These are phyloP conservation scores for Neohortaea acidophila DNA, from an alignment of 495 filamentous ascomycete genomes.

Conservation along the genomic window DNA sequence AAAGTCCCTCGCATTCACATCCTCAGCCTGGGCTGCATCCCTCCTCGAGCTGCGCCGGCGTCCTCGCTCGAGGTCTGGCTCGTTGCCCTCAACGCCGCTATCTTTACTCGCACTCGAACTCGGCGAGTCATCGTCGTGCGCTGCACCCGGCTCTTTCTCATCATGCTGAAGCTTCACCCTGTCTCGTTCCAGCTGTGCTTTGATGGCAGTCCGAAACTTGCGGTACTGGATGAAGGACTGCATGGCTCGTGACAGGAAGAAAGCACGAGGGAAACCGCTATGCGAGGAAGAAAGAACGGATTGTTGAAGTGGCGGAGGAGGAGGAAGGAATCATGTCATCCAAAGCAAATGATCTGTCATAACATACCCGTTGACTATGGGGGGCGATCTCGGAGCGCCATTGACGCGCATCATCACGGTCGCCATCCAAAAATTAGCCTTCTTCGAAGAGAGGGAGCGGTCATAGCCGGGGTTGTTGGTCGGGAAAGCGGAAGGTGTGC, in stretches of 20 bases:
- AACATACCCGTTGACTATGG: too few relatives aligned
- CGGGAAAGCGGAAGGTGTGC: too few relatives aligned
- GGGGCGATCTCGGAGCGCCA: too few relatives aligned
- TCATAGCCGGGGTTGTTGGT: too few relatives aligned
- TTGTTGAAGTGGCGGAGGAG: too few relatives aligned
- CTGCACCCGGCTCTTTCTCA: not conserved
- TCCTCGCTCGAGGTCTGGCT: not conserved
- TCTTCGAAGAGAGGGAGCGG: too few relatives aligned
- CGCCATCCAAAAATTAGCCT: too few relatives aligned
- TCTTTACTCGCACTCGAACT: slow-evolving; percentile 4
- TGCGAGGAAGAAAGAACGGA: too few relatives aligned
- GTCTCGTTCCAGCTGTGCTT: slow-evolving; percentile 21
- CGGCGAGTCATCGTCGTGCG: not conserved
- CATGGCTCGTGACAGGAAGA: slow-evolving; percentile 9
- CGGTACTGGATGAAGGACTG: slow-evolving; percentile 28
- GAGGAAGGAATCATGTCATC: too few relatives aligned
- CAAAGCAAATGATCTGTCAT: too few relatives aligned
- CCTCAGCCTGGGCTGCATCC: slow-evolving; percentile 4
- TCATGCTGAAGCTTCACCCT: slow-evolving; percentile 7
- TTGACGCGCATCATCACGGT: too few relatives aligned
- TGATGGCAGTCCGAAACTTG: slow-evolving; percentile 26
- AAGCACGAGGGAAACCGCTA: not conserved
- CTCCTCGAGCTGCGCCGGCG: slow-evolving; percentile 1
- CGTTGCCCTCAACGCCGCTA: slow-evolving; percentile 9
- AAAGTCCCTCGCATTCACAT: not conserved